Evolutionary conservation across 306 rosid species (phyloP).

Genomic region (Malus orientalis): DNA sequence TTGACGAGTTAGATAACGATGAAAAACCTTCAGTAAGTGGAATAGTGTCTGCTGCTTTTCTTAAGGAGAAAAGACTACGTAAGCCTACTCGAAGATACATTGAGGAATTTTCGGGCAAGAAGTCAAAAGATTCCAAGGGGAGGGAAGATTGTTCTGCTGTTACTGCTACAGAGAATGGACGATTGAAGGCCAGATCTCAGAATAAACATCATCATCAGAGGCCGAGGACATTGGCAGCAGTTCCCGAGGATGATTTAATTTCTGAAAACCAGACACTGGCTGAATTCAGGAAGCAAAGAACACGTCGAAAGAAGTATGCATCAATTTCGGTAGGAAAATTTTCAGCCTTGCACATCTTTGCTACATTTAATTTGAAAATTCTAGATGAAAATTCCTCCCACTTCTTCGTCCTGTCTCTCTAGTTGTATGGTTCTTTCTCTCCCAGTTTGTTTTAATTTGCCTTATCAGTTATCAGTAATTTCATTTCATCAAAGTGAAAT

Average conservation of each 20-base stretch:
- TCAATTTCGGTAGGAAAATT: neutral
- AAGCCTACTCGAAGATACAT: slow-evolving; percentile 73
- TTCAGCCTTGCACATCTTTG: neutral
- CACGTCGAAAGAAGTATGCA: slow-evolving; percentile 54
- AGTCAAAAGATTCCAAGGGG: slow-evolving; percentile 27
- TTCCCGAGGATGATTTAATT: slow-evolving; percentile 33
- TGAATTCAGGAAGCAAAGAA: slow-evolving; percentile 34
- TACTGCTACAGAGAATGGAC: slow-evolving; percentile 32
- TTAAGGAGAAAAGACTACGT: slow-evolving; percentile 63
- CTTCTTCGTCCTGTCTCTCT: neutral
- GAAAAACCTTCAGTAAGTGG: slow-evolving; percentile 28
- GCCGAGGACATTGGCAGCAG: slow-evolving; percentile 35
- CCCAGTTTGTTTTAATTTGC: neutral
- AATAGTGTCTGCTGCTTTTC: slow-evolving; percentile 27
- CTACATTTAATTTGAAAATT: neutral
- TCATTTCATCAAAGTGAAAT: slow-evolving; percentile 4
- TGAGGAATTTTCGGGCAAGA: slow-evolving; percentile 56
- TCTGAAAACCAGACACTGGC: slow-evolving; percentile 35
- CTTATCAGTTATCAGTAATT: neutral
- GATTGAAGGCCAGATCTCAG: slow-evolving; percentile 19
- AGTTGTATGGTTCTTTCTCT: neutral
- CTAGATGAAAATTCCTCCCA: neutral
- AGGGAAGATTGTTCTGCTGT: slow-evolving; percentile 30
- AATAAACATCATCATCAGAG: slow-evolving; percentile 27
- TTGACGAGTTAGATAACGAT: slow-evolving; percentile 35